Evolutionary conservation across 2,329 filamentous ascomycete species (phyloP).

Genomic region (Aspergillus oerlinghausenensis): DNA sequence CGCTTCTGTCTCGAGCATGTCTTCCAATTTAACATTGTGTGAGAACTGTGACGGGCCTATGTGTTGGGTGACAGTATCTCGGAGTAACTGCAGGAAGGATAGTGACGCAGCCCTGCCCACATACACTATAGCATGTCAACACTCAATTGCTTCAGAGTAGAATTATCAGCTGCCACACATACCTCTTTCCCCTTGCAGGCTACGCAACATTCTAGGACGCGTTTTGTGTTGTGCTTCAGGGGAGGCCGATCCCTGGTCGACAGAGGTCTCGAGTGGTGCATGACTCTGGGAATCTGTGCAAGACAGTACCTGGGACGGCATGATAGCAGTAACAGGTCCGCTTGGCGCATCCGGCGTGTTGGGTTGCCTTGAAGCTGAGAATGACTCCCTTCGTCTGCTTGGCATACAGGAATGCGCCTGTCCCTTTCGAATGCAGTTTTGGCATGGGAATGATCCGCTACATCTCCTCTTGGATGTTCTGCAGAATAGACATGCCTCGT

Average conservation of each 20-base stretch:
- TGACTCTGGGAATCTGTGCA: neutral
- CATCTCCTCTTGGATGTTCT: slow-evolving; percentile 50
- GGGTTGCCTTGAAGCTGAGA: slow-evolving; percentile 2
- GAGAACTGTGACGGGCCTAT: slow-evolving; percentile 54
- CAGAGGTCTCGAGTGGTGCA: neutral
- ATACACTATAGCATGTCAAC: slow-evolving; percentile 35
- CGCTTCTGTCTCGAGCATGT: slow-evolving; percentile 50
- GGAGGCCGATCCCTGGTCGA: slow-evolving; percentile 16
- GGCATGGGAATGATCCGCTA: slow-evolving; percentile 46
- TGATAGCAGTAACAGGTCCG: neutral
- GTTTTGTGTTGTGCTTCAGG: slow-evolving; percentile 29
- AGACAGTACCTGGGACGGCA: neutral
- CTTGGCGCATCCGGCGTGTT: neutral
- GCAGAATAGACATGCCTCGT: slow-evolving; percentile 48
- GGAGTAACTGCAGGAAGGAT: slow-evolving; percentile 53
- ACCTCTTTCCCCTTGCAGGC: slow-evolving; percentile 51
- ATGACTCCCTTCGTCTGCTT: slow-evolving; percentile 10
- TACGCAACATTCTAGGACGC: slow-evolving; percentile 45
- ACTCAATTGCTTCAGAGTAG: slow-evolving; percentile 36
- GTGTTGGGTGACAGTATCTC: slow-evolving; percentile 44
- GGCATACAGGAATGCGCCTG: slow-evolving; percentile 36
- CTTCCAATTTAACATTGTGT: slow-evolving; percentile 47
- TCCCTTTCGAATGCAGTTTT: slow-evolving; percentile 44
- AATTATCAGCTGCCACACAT: slow-evolving; percentile 5
- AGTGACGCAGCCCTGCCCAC: slow-evolving; percentile 38